Percentiles rank a stretch among this genome's conserved stretches.
Evolutionary conservation across 768 basidiomycete genomes (phyloP).

Genomic region (Lepiota subincarnata): DNA sequence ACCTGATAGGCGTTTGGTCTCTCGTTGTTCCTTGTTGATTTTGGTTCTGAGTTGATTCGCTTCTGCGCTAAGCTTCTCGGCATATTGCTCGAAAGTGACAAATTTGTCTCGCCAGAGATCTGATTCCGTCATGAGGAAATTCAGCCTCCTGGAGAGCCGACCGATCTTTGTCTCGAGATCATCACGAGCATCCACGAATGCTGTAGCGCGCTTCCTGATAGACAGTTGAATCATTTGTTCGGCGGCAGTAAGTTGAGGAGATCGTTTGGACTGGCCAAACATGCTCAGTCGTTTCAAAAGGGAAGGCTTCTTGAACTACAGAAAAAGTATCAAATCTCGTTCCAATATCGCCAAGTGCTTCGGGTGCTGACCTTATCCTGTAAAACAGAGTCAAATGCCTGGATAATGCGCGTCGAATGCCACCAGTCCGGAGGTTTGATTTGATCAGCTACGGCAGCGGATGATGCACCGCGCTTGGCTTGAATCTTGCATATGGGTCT

Average conservation of each 20-base stretch:
- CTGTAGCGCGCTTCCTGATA: slow-evolving; percentile 90
- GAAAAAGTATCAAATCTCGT: slow-evolving; percentile 10
- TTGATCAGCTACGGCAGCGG: slow-evolving; percentile 81
- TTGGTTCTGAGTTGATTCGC: slow-evolving; percentile 80
- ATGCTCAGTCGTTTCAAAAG: slow-evolving; percentile 80
- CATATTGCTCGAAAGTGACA: slow-evolving; percentile 90
- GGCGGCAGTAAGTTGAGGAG: slow-evolving; percentile 69
- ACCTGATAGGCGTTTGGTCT: slow-evolving; percentile 81
- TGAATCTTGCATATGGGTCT: slow-evolving; percentile 89
- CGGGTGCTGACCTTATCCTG: slow-evolving; percentile 63
- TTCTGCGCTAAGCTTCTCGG: slow-evolving; percentile 84
- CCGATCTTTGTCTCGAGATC: slow-evolving; percentile 94
- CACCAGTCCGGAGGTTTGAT: slow-evolving; percentile 93
- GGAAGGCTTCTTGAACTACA: slow-evolving; percentile 83
- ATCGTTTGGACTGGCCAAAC: slow-evolving; percentile 65
- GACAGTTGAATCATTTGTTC: slow-evolving; percentile 85
- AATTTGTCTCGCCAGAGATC: slow-evolving; percentile 93
- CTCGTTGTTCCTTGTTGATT: slow-evolving; percentile 88
- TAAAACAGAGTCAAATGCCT: slow-evolving; percentile 84
- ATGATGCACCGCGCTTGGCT: slow-evolving; percentile 75
- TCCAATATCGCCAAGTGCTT: background rate
- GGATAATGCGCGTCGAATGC: slow-evolving; percentile 87
- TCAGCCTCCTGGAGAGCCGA: slow-evolving; percentile 75
- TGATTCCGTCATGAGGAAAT: slow-evolving; percentile 89
- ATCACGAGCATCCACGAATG: slow-evolving; percentile 90